Evolutionary conservation across 2,329 filamentous ascomycete species (phyloP), one percentile per base, ranked within the genome.

Genomic region (Colletotrichum sp.): DNA sequence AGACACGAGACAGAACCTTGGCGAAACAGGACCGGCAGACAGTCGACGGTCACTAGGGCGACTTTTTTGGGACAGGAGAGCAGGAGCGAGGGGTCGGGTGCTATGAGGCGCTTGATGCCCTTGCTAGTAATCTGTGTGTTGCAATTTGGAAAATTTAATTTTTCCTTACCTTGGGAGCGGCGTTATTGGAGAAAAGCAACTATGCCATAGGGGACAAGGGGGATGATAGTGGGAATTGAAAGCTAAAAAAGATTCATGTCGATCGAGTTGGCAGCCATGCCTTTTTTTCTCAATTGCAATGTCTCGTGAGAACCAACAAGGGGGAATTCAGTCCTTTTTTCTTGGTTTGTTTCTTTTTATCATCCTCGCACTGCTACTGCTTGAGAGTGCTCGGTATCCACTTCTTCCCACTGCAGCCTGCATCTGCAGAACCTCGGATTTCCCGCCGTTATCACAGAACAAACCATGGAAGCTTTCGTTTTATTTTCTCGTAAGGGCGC

Each of bases 1-100:
- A 66, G 36, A 71, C 66, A 75, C 32, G 65, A 70, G 71, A 76
- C 71, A 76, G 73, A 65, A 73, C 26, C 64, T 75, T 75, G 70
- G 70, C 73, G 64, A 52, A 70, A 70, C 65, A 76, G 52, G 60
- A 58, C 71, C 74, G 65, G 60, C 38, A 70, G 43, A 71, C 36
- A 70, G 71, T 43, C 52, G 71, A 76, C 38, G 71, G 66, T 70
- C 65, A 61, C n/a, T 28, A 43, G 66, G 66, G n/a, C 34, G 21
- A 36, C 30, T 15, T 48, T 64, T 58, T 32, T 18, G 68, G 36
- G 52, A 12, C 56, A n/a, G 28, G 28, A 30, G n/a, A 61, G 30
- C 28, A 30, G 18, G 18, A n/a, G 24, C 21, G n/a, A 56, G 21
- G 26, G 16, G 56, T 36, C 34, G 15, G 64, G 70, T 60, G 43